These are phyloP conservation scores for Amanita polypyramis DNA, from an alignment of 768 basidiomycete species.

Conservation along the genomic window DNA sequence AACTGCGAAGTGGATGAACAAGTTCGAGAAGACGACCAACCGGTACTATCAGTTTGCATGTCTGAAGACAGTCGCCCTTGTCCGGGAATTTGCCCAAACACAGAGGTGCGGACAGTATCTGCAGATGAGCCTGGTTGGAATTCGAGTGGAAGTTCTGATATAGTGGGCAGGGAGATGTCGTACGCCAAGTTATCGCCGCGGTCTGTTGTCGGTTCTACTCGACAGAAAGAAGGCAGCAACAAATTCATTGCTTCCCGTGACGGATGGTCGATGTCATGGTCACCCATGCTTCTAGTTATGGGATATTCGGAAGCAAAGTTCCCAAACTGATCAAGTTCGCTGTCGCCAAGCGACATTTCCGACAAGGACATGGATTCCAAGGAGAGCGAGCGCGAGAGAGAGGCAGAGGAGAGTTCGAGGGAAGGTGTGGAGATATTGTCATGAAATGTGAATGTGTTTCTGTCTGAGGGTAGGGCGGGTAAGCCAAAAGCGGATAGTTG, in stretches of 20 bases:
- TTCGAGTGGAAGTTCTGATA: neutral
- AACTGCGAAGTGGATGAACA: conserved; percentile 2
- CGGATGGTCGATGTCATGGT: neutral
- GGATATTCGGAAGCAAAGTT: conserved; percentile 6
- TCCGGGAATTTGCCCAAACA: neutral
- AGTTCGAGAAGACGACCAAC: conserved; percentile 9
- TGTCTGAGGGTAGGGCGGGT: neutral
- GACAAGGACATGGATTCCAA: conserved; percentile 22
- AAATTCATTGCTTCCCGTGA: neutral
- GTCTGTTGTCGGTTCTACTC: neutral
- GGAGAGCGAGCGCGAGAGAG: conserved; percentile 35
- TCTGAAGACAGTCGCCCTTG: neutral
- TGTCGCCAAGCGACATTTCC: conserved; percentile 17
- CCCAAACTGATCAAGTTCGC: conserved; percentile 7
- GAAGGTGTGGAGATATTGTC: conserved; percentile 24
- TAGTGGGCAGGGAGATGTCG: neutral
- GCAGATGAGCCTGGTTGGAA: neutral
- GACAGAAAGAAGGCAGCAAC: neutral
- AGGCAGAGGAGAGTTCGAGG: conserved; percentile 21
- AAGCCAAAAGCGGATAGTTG: neutral
- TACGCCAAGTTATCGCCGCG: neutral
- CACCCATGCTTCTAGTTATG: neutral
- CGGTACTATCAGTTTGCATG: conserved; percentile 15
- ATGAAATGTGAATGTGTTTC: conserved; percentile 14
- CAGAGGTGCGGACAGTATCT: neutral